Percentiles rank a stretch among this genome's conserved stretches.
Conservation (phyloP, 2,329 filamentous ascomycete species). For the Fusarium papillatum region DNA sequence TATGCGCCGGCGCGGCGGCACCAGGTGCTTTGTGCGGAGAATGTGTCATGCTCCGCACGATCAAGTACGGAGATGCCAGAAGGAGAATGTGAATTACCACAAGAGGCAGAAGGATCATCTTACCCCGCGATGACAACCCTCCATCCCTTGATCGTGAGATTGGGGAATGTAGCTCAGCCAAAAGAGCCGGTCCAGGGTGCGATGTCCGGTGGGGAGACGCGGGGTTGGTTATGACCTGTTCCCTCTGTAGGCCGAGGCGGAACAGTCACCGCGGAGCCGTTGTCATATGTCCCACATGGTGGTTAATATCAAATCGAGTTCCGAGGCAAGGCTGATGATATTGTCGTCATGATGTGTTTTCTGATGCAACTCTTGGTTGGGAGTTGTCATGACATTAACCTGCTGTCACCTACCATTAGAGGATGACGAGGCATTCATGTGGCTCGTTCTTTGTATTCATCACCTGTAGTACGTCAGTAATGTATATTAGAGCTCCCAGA, state of each 20-base stretch:
- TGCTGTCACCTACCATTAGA: background rate
- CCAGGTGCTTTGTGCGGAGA: constrained; percentile 24
- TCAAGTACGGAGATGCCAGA: constrained; percentile 23
- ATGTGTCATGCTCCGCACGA: constrained; percentile 21
- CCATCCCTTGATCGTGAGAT: constrained; percentile 11
- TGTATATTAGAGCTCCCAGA: background rate
- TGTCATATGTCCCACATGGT: constrained; percentile 10
- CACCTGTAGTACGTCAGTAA: background rate
- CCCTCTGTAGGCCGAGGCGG: constrained; percentile 15
- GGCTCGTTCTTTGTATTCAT: background rate
- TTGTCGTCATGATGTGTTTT: constrained; percentile 7
- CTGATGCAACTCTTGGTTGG: background rate
- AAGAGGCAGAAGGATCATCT: constrained; percentile 13
- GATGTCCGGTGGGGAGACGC: constrained; percentile 19
- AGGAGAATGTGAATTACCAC: constrained; percentile 15
- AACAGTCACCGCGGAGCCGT: constrained; percentile 5
- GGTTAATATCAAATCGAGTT: background rate
- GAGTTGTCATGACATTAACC: background rate
- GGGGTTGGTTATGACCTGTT: constrained; percentile 29
- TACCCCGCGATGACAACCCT: constrained; percentile 11
- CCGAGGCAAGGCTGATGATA: constrained; percentile 10
- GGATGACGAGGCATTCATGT: background rate
- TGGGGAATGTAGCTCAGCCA: constrained; percentile 7
- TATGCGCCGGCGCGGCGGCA: constrained; percentile 18
- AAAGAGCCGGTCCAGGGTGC: constrained; percentile 16